Percentiles rank a stretch among this genome's conserved stretches.
Evolutionary conservation across 371 early-diverging fungal species (phyloP).

Genomic region (Circinella umbellata): DNA sequence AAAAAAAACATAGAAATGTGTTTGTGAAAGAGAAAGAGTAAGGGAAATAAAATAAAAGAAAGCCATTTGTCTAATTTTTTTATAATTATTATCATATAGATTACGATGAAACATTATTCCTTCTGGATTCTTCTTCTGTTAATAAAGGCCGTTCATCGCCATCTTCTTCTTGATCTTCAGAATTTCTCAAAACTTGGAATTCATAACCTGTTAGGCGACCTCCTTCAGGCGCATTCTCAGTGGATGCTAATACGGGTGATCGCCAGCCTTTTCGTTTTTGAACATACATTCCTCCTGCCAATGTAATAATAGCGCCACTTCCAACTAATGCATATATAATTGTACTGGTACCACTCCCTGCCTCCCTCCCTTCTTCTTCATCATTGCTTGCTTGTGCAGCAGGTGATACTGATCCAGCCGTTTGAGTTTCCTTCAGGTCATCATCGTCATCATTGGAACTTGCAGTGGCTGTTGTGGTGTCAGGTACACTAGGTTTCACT

Average conservation of each 20-base stretch:
- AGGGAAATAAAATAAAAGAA: background rate
- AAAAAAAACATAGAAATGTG: background rate
- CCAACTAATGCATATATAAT: conserved; percentile 26
- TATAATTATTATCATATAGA: background rate
- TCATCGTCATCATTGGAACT: background rate
- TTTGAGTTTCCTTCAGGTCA: background rate
- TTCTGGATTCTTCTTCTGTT: conserved; percentile 9
- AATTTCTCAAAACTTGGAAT: conserved; percentile 20
- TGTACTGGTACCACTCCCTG: conserved; percentile 10
- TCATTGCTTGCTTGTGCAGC: conserved; percentile 10
- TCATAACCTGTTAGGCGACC: conserved; percentile 19
- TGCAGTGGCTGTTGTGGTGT: background rate
- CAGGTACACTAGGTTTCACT: conserved; percentile 20
- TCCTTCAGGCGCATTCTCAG: background rate
- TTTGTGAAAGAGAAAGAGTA: background rate
- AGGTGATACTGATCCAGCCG: conserved; percentile 9
- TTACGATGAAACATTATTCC: conserved; percentile 7
- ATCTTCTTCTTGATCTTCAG: conserved; percentile 31
- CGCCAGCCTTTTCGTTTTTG: conserved; percentile 29
- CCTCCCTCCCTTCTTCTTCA: conserved; percentile 3
- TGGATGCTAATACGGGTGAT: background rate
- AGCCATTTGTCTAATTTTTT: background rate
- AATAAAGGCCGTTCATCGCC: conserved; percentile 20
- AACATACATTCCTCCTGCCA: conserved; percentile 28
- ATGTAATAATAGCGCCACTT: conserved; percentile 22